Evolutionary conservation across 768 basidiomycete species (phyloP), one percentile per base, ranked within the genome.

Genomic region (Antrodiella citrinella): DNA sequence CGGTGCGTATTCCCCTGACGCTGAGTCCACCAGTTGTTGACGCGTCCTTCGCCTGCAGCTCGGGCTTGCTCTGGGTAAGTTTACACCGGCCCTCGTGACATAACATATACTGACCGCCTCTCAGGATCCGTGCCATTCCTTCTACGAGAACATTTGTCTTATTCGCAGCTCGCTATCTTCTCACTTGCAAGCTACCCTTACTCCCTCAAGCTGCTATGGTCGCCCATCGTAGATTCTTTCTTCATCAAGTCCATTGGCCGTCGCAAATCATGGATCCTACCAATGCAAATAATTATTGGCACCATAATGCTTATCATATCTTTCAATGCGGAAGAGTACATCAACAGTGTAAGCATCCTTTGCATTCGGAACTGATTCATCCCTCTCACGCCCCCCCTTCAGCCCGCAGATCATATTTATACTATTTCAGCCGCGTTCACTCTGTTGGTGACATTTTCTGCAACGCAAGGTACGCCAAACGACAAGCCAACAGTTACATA

Each of bases 241-340:
- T 99, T 86, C 66, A 72, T 86, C 59, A 69, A 80, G 30, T 84
- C 80, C 39, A 57, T 94, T 54, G 96, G 96, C n/a, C 84, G 96
- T 45, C 77, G 96, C 55, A 99, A 97, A 67, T 93, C 91, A 54
- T 99, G 96, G 96, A 98, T 99, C 57, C 85, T 98, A 54, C 96
- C 96, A 41, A 96, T 99, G 77, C 96, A 99, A 65, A 64, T 84
- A 25, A 81, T 92, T 55, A 87, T 97, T 45, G 96, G 92, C 39
- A 73, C 78, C 39, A 69, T 92, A 52, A 89, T 91, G 86, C 59
- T 89, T 30, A 83, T 81, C 59, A 82, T 91, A 53, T 86, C 88
- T 4, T 63, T 78, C 49, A 81, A 86, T 57, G 83, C 85, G 4
- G 76, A 91, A 59, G 77, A 76, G 56, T 70, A 94, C 55, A 76